Evolutionary conservation across 306 rosid genomes (phyloP), one percentile per base, ranked within the genome.

Genomic region (Pyrus bretschneideri): DNA sequence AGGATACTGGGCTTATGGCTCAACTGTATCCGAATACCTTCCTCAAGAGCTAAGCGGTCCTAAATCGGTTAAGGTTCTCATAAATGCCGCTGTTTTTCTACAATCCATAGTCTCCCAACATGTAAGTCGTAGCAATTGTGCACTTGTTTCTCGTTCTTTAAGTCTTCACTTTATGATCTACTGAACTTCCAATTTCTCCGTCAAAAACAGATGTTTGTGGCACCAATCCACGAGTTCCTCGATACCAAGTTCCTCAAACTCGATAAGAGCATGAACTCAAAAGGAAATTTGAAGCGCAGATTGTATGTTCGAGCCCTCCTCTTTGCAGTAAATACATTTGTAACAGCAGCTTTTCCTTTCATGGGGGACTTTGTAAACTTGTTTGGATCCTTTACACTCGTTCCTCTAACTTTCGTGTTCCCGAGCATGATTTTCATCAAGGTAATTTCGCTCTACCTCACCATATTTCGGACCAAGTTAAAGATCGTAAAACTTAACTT

Each of bases 1-100:
- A 5, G 91, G 89, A 19, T 89, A 85, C 77, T 89, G 93, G 93
- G 93, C 91, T 54, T 89, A 89, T 73, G 91, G 93, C 2, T 57
- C 91, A 14, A 35, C 46, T 6, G 86, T 76, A 3, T 85, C 88
- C 0, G 74, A 76, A 1, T 89, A 87, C 73, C 85, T 89, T 40
- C 93, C 91, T 2, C 58, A 80, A 33, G 82, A 85, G 44, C 72
- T 81, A 9, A 79, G 79, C 52, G 91, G 91, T 40, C 91, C 93
- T 25, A 85, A 31, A 75, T 89, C 83, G 87, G 86, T 82, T 60
- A 85, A 80, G 9, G 70, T 87, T 30, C 67, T 83, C 54, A 42
- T 85, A 22, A 89, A 87, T 29, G 70, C 72, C 52, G n/a, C 87
- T 3, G 83, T 80, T 55, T 85, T 85, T 67, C 81, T 89, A 4